Percentiles rank a stretch among this genome's conserved stretches.
These are phyloP conservation scores for Phanerochaete carnosa DNA, from an alignment of 768 basidiomycete genomes.

Conservation along the genomic window DNA sequence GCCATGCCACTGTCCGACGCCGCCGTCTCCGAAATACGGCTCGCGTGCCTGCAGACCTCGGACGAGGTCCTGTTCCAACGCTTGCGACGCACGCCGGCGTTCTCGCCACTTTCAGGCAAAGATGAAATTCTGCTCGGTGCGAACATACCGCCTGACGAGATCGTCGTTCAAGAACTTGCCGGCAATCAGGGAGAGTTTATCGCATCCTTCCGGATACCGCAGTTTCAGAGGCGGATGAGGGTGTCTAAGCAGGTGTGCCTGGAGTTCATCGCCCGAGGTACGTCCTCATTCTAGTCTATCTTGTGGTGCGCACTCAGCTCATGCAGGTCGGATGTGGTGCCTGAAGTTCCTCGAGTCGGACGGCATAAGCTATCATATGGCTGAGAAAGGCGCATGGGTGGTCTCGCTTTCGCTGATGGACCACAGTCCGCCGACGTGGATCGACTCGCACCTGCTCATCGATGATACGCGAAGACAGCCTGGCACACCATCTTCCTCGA, in stretches of 20 bases:
- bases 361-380: background rate
- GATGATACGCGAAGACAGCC: slow-evolving; percentile 17
- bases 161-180: slow-evolving; percentile 50
- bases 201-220: slow-evolving; percentile 41
- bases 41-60: slow-evolving; percentile 62
- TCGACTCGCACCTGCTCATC: slow-evolving; percentile 52
- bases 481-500: background rate
- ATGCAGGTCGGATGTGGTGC: slow-evolving; percentile 55
- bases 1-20: slow-evolving; percentile 39
- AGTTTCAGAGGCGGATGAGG: slow-evolving; percentile 73
- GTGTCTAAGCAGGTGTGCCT: slow-evolving; percentile 49
- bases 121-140: slow-evolving; percentile 44
- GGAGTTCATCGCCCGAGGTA: slow-evolving; percentile 66
- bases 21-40: slow-evolving; percentile 60
- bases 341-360: slow-evolving; percentile 36
- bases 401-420: slow-evolving; percentile 50
- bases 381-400: slow-evolving; percentile 30
- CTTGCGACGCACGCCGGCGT: slow-evolving; percentile 48
- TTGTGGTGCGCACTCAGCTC: background rate
- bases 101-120: slow-evolving; percentile 47
- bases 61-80: slow-evolving; percentile 62
- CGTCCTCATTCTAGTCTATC: slow-evolving; percentile 1
- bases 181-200: slow-evolving; percentile 54
- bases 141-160: slow-evolving; percentile 37
- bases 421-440: slow-evolving; percentile 54